Evolutionary conservation across 306 rosid genomes (phyloP).

Genomic region (Medicago ruthenica): DNA sequence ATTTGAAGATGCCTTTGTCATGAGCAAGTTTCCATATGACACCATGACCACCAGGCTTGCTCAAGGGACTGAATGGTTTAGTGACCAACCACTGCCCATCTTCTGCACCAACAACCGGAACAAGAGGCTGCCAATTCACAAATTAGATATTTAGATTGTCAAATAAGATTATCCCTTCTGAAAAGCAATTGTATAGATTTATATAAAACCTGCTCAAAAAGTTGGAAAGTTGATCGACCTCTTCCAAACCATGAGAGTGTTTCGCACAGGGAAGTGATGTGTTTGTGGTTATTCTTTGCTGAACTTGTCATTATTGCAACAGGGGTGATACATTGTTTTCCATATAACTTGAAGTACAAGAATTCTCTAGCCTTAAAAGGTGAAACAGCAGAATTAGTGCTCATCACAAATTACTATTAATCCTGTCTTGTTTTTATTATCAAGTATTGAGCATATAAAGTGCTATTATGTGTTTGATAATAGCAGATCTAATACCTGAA

Average conservation of each 20-base stretch:
- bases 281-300: slow-evolving; percentile 91
- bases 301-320: slow-evolving; percentile 98
- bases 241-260: slow-evolving; percentile 93
- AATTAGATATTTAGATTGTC: slow-evolving; percentile 39
- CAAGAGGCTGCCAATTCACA: slow-evolving; percentile 87
- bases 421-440: slow-evolving; percentile 35
- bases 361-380: slow-evolving; percentile 89
- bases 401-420: slow-evolving; percentile 22
- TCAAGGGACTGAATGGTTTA: slow-evolving; percentile 71
- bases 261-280: slow-evolving; percentile 73
- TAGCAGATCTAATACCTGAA: slow-evolving; percentile 78
- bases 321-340: slow-evolving; percentile 89
- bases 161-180: slow-evolving; percentile 34
- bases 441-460: slow-evolving; percentile 32
- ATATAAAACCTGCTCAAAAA: slow-evolving; percentile 90
- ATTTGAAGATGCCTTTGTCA: slow-evolving; percentile 87
- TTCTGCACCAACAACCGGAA: slow-evolving; percentile 86
- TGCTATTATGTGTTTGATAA: slow-evolving; percentile 34
- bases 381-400: slow-evolving; percentile 39
- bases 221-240: slow-evolving; percentile 91
- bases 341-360: slow-evolving; percentile 87
- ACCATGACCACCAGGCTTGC: slow-evolving; percentile 99
- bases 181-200: slow-evolving; percentile 42
- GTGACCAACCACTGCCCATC: slow-evolving; percentile 90
- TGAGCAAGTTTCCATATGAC: slow-evolving; percentile 96